Conservation (phyloP, 148 eudicot genomes). For the Linanthus parryae region DNA sequence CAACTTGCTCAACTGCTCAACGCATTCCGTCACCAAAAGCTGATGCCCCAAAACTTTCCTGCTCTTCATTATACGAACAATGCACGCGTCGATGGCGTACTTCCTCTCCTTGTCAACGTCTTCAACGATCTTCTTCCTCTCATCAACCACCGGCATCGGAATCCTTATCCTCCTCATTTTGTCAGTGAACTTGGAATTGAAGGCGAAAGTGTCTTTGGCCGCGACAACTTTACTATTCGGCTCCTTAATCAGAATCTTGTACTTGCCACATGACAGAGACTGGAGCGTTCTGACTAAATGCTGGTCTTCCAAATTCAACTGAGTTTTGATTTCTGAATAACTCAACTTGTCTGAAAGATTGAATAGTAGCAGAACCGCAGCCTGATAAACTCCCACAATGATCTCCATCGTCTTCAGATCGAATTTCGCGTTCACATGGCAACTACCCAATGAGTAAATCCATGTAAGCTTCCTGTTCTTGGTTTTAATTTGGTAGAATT, state of each 20-base stretch:
- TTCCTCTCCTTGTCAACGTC: slow-evolving; percentile 36
- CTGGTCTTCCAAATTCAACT: background rate
- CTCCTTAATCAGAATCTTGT: slow-evolving; percentile 38
- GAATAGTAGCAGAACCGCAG: background rate
- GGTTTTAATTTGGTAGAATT: slow-evolving; percentile 38
- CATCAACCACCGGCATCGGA: slow-evolving; percentile 26
- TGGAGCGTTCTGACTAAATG: background rate
- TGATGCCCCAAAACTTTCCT: slow-evolving; percentile 28
- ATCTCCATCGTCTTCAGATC: background rate
- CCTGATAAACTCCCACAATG: background rate
- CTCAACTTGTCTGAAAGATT: background rate
- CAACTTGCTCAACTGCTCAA: slow-evolving; percentile 33
- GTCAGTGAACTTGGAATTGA: slow-evolving; percentile 29
- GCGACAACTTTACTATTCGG: slow-evolving; percentile 30
- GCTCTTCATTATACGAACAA: slow-evolving; percentile 34
- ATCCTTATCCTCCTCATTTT: slow-evolving; percentile 31
- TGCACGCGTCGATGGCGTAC: slow-evolving; percentile 29
- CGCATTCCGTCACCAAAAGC: slow-evolving; percentile 29
- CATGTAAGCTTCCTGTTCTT: slow-evolving; percentile 50
- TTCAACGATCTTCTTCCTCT: slow-evolving; percentile 26
- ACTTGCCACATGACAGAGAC: slow-evolving; percentile 19
- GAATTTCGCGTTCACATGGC: background rate
- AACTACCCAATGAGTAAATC: slow-evolving; percentile 22
- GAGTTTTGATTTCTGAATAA: background rate
- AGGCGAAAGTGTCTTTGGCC: slow-evolving; percentile 21